Base-by-base conservation (phyloP, 257 asterid species). In the Solanum gracilifrons region DNA sequence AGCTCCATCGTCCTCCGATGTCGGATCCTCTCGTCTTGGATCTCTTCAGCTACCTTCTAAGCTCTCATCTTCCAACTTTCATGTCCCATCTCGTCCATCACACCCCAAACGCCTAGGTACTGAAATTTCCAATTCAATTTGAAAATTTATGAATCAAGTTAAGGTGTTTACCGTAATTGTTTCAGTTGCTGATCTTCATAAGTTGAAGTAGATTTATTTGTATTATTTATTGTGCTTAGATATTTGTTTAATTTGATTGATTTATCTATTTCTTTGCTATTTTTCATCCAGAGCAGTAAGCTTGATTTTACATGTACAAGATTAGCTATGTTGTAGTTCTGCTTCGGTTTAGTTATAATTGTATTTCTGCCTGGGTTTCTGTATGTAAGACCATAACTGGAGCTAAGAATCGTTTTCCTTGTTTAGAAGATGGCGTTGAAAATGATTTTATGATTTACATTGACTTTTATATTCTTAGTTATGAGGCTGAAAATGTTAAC, bases 61-160 rank as follows among this genome's bases (percentile, higher is more conserved):
- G 85, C 92, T 88, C 75, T 88, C 90, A 69, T 87, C 91, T 48
- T 91, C 91, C 43, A 79, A 86, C 88, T 87, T 94, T 82, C 96
- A 89, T 48, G 76, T 94, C 32, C 95, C 93, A 15, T 80, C 92
- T 90, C 95, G 95, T 84, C 93, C 92, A 82, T 89, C 92, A 76
- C 94, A 86, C 58, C 85, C 90, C 90, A 94, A 87, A 85, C 97
- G 98, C 88, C 90, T 97, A 89, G 95, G 98, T 95, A 13, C 37
- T 39, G n/a, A 13, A 32, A 25, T 29, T 68, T 43, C 58, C 13
- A 41, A 29, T 41, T 37, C 79, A 66, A 29, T 43, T 43, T 48
- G 6, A 41, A 68, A 37, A 32, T 85, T n/a, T 18, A 39, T 18
- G 60, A 39, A 33, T 84, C 29, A 31, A 84, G 29, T 46, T 46